phyloP scores from a whole-genome alignment of 768 basidiomycete species.

The Terana coerulea region DNA sequence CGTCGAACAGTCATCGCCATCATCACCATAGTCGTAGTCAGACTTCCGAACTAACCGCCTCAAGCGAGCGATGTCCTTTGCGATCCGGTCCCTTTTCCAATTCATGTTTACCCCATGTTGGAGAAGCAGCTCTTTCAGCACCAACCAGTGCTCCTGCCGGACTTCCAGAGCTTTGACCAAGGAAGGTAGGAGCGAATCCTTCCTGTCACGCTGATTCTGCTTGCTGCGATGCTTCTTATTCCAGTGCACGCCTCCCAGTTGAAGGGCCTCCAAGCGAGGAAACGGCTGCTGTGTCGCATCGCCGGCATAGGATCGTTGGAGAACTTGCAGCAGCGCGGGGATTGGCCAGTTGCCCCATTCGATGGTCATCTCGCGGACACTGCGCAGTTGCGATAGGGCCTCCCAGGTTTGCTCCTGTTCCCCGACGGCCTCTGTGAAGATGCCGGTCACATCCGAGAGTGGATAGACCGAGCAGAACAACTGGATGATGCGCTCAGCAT shows the following conservation, averaged over 20 bases:
- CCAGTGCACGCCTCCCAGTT: not conserved
- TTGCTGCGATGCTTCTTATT: not conserved
- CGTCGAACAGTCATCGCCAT: too few relatives aligned
- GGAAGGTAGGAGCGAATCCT: not conserved
- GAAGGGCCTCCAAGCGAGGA: not conserved
- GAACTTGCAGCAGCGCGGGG: not conserved
- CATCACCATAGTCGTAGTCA: too few relatives aligned
- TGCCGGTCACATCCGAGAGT: not conserved
- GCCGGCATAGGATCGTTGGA: not conserved
- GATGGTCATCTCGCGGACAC: not conserved
- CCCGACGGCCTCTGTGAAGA: not conserved
- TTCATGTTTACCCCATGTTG: too few relatives aligned
- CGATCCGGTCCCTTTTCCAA: too few relatives aligned
- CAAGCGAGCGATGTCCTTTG: too few relatives aligned
- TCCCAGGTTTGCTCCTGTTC: not conserved
- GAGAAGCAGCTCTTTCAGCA: too few relatives aligned
- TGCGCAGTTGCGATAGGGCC: not conserved
- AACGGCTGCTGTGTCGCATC: not conserved
- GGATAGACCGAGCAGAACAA: not conserved
- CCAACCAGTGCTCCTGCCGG: not conserved
- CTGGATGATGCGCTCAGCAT: not conserved
- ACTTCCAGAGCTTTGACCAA: not conserved
- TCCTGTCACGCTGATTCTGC: not conserved
- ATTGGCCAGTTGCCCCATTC: not conserved
- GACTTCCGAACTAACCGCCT: too few relatives aligned